Evolutionary conservation across 257 asterid species (phyloP), one percentile per base, ranked within the genome.

Genomic region (Nicotiana knightiana): DNA sequence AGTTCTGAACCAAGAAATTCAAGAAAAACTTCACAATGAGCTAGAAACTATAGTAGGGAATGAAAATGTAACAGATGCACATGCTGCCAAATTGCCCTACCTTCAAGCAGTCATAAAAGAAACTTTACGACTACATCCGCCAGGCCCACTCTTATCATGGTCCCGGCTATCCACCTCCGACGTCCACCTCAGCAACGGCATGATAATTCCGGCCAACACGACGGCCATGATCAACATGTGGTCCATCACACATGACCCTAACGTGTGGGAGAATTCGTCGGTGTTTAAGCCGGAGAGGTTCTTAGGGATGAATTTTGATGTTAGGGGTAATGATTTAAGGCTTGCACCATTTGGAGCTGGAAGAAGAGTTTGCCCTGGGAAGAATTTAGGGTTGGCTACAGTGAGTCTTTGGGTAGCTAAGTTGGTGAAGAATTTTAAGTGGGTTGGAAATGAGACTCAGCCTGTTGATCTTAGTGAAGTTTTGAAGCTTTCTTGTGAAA

Each of bases 221-320:
- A 89, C 90, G 0, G 91, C 93, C 3, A 91, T 91, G 93, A 88
- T 91, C 54, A 91, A 91, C 68, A 89, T 89, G 94, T 89, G 94
- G 94, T 86, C 94, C 6, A 91, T 91, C n/a, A 85, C 94, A 0
- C 93, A 87, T 21, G 91, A 91, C 81, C 67, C 90, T 0, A 39
- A 21, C 0, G 43, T 89, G 1, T 89, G 92, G 92, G 81, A 58
- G 1, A 83, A 88, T 0, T 87, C 94, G 1, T 81, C 55, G 32
- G 30, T 12, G 32, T 91, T 91, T 76, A 83, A 76, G 54, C 91
- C 92, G 0, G 91, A 88, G 21, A 85, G 94, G 84, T 87, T 89
- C 70, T 1, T 88, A 0, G 89, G 89, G 6, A 79, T 54, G 3
- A 73, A 68, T 48, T 28, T 89, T 10, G 93, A 89, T 51, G 90